These are phyloP conservation scores for Globisporangium barbulae DNA, from an alignment of 352 stramenopile species.

Conservation along the genomic window DNA sequence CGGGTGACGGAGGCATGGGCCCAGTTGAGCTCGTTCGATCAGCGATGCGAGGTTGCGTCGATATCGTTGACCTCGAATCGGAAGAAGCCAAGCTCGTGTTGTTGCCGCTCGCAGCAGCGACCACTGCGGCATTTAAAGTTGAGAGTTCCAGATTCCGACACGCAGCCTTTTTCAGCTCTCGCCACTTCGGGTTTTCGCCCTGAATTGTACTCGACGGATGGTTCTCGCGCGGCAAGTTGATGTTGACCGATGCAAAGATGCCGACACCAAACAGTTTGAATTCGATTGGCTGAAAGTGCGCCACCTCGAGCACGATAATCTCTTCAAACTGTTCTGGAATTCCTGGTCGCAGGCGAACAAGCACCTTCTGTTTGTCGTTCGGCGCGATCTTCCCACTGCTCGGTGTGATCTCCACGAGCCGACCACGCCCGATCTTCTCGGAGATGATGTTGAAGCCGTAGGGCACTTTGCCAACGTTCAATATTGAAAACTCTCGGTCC, in stretches of 20 bases:
- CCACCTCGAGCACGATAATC: slow-evolving; percentile 89
- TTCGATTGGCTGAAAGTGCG: slow-evolving; percentile 92
- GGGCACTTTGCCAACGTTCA: slow-evolving; percentile 92
- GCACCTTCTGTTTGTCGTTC: slow-evolving; percentile 87
- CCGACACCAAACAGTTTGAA: slow-evolving; percentile 88
- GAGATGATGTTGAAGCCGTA: slow-evolving; percentile 78
- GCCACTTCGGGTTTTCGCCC: slow-evolving; percentile 65
- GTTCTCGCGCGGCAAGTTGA: slow-evolving; percentile 85
- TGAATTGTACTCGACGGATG: slow-evolving; percentile 53
- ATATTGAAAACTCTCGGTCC: slow-evolving; percentile 90
- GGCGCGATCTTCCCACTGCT: slow-evolving; percentile 81
- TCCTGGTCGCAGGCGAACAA: slow-evolving; percentile 84
- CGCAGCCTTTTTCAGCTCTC: slow-evolving; percentile 63
- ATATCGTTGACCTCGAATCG: slow-evolving; percentile 61
- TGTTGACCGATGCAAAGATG: slow-evolving; percentile 88
- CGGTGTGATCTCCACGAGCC: slow-evolving; percentile 76
- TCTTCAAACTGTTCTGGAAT: slow-evolving; percentile 88
- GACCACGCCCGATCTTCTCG: slow-evolving; percentile 35
- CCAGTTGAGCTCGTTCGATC: slow-evolving; percentile 33
- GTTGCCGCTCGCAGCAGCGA: slow-evolving; percentile 20
- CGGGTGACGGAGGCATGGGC: slow-evolving; percentile 24
- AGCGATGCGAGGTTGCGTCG: slow-evolving; percentile 25
- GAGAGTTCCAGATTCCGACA: slow-evolving; percentile 37
- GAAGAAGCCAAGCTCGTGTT: slow-evolving; percentile 16
- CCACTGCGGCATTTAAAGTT: slow-evolving; percentile 21